These are phyloP conservation scores for Wickerhamomyces sp. DNA, from an alignment of 1,139 yeast species.

Conservation along the genomic window DNA sequence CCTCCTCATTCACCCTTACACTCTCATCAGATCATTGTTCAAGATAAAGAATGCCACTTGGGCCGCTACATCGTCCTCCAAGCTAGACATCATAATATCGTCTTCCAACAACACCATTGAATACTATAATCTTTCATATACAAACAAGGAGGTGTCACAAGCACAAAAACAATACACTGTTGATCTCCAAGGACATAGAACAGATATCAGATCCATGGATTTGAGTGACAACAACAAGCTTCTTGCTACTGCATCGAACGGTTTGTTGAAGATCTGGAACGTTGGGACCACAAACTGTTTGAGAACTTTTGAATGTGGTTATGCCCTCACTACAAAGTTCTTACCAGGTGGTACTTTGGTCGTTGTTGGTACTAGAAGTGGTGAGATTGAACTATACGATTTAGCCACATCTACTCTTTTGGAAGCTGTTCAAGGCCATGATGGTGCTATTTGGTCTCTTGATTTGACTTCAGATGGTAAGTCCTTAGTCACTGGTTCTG, in stretches of 20 bases:
- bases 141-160: slow-evolving; percentile 45
- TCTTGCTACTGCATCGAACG: slow-evolving; percentile 87
- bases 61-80: slow-evolving; percentile 40
- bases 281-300: slow-evolving; percentile 66
- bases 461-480: slow-evolving; percentile 86
- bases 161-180: slow-evolving; percentile 49
- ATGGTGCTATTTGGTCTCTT: slow-evolving; percentile 86
- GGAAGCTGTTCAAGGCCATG: slow-evolving; percentile 76
- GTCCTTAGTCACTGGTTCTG: slow-evolving; percentile 85
- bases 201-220: slow-evolving; percentile 81
- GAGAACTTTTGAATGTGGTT: slow-evolving; percentile 85
- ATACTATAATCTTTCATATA: slow-evolving; percentile 47
- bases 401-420: slow-evolving; percentile 73
- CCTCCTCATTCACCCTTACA: slow-evolving; percentile 58
- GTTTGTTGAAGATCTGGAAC: slow-evolving; percentile 87
- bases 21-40: slow-evolving; percentile 51
- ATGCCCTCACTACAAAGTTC: slow-evolving; percentile 75
- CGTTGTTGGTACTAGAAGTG: slow-evolving; percentile 87
- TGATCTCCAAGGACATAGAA: slow-evolving; percentile 81
- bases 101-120: slow-evolving; percentile 74
- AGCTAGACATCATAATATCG: slow-evolving; percentile 57
- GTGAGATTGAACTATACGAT: slow-evolving; percentile 80
- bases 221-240: slow-evolving; percentile 76
- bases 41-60: slow-evolving; percentile 56
- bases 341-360: slow-evolving; percentile 89